Conservation (phyloP, 192 early-diverging fungal species). For the Coemansia sp. region DNA sequence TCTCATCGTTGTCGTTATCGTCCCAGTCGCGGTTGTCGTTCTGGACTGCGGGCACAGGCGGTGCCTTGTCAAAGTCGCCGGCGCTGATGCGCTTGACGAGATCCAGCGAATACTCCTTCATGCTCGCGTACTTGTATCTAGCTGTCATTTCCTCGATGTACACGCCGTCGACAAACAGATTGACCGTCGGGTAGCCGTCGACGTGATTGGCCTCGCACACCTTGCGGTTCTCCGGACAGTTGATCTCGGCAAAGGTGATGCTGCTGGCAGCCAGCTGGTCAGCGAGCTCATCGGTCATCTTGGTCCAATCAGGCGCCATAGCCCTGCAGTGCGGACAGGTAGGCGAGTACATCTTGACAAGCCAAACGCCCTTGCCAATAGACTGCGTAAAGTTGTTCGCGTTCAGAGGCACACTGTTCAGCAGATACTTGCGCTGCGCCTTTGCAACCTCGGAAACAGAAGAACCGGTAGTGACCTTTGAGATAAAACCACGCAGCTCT, state of each 20-base stretch:
- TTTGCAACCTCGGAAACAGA: too few species aligned
- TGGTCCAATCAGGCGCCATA: slow-evolving; percentile 74
- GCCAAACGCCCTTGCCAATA: slow-evolving; percentile 66
- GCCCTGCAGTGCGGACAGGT: slow-evolving; percentile 80
- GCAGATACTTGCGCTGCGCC: slow-evolving; percentile 14
- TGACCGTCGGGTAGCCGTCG: slow-evolving; percentile 58
- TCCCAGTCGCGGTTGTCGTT: slow-evolving; percentile 50
- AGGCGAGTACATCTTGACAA: slow-evolving; percentile 86
- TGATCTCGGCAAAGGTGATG: slow-evolving; percentile 66
- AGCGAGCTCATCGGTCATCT: slow-evolving; percentile 59
- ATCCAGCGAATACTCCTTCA: slow-evolving; percentile 47
- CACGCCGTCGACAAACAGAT: slow-evolving; percentile 54
- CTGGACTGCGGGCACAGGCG: slow-evolving; percentile 25
- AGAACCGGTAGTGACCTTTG: too few species aligned
- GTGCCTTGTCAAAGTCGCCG: slow-evolving; percentile 28
- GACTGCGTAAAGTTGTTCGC: slow-evolving; percentile 50
- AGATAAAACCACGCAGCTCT: slow-evolving; percentile 20
- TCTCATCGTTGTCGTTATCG: slow-evolving; percentile 6
- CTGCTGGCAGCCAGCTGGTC: slow-evolving; percentile 28
- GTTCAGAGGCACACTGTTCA: slow-evolving; percentile 54
- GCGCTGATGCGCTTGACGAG: slow-evolving; percentile 24
- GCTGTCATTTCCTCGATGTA: slow-evolving; percentile 39
- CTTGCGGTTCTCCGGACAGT: slow-evolving; percentile 63
- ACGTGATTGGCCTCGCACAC: slow-evolving; percentile 63
- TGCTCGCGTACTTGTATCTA: slow-evolving; percentile 28